Evolutionary conservation across 2,329 filamentous ascomycete genomes (phyloP).

Genomic region (Biscogniauxia sp.): DNA sequence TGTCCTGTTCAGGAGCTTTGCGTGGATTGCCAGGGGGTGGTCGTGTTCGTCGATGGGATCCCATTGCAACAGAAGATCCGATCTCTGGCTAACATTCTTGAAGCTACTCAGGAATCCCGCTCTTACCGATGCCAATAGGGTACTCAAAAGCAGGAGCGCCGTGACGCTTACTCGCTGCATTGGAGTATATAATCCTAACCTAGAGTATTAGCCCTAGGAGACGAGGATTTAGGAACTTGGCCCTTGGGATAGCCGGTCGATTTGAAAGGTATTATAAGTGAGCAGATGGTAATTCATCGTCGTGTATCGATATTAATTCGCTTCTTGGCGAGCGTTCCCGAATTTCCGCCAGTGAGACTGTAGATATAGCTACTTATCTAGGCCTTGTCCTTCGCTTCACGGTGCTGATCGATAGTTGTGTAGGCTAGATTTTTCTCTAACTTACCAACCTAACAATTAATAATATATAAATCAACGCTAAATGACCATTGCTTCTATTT

Average conservation of each 20-base stretch:
- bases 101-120: slow-evolving; percentile 10
- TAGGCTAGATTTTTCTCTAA: too few relatives aligned
- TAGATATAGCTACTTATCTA: not conserved
- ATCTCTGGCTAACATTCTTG: slow-evolving; percentile 15
- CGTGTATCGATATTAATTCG: not conserved
- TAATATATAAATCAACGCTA: too few relatives aligned
- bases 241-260: not conserved
- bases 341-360: not conserved
- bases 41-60: slow-evolving; percentile 12
- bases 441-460: too few relatives aligned
- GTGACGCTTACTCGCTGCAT: not conserved
- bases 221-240: not conserved
- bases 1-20: slow-evolving; percentile 22
- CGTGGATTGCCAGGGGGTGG: slow-evolving; percentile 21
- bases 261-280: not conserved
- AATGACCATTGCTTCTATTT: too few relatives aligned
- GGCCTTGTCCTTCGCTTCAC: too few relatives aligned
- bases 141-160: not conserved
- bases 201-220: not conserved
- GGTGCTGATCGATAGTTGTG: too few relatives aligned
- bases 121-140: not conserved
- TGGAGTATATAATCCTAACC: not conserved
- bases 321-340: not conserved
- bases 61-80: slow-evolving; percentile 24
- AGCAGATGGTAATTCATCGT: not conserved